Evolutionary conservation across 805 yeast species (phyloP).

Genomic region (Scheffersomyces lignosus): DNA sequence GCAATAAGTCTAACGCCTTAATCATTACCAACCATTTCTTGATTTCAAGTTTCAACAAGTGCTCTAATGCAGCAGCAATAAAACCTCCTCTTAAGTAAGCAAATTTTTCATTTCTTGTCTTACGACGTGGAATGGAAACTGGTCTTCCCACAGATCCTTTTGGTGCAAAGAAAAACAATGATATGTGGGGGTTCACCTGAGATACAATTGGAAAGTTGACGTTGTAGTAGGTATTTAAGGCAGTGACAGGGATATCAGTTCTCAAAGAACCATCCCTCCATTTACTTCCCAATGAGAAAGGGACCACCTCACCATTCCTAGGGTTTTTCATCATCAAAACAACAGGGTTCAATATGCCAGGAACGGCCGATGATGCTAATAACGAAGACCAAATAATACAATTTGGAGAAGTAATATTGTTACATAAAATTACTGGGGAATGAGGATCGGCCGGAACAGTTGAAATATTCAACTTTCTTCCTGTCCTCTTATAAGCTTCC

Average conservation of each 20-base stretch:
- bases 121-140: slow-evolving; percentile 53
- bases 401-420: slow-evolving; percentile 73
- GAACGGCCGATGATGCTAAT: slow-evolving; percentile 79
- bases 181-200: slow-evolving; percentile 81
- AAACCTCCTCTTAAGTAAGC: slow-evolving; percentile 72
- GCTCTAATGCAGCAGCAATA: slow-evolving; percentile 68
- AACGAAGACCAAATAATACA: slow-evolving; percentile 81
- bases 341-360: slow-evolving; percentile 78
- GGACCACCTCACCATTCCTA: slow-evolving; percentile 43
- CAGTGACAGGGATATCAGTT: slow-evolving; percentile 76
- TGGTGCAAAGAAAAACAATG: slow-evolving; percentile 74
- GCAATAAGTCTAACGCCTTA: slow-evolving; percentile 64
- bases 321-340: slow-evolving; percentile 68
- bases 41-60: slow-evolving; percentile 67
- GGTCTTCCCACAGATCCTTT: slow-evolving; percentile 82
- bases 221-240: slow-evolving; percentile 71
- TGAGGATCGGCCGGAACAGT: slow-evolving; percentile 83
- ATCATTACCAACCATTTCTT: slow-evolving; percentile 74
- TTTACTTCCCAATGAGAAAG: slow-evolving; percentile 71
- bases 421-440: slow-evolving; percentile 77
- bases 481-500: slow-evolving; percentile 69
- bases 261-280: slow-evolving; percentile 81
- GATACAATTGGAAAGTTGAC: slow-evolving; percentile 76
- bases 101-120: slow-evolving; percentile 30
- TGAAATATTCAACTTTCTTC: slow-evolving; percentile 67